phyloP scores from a whole-genome alignment of 208 protist genomes.

The Kentomonas sorsogonicus region DNA sequence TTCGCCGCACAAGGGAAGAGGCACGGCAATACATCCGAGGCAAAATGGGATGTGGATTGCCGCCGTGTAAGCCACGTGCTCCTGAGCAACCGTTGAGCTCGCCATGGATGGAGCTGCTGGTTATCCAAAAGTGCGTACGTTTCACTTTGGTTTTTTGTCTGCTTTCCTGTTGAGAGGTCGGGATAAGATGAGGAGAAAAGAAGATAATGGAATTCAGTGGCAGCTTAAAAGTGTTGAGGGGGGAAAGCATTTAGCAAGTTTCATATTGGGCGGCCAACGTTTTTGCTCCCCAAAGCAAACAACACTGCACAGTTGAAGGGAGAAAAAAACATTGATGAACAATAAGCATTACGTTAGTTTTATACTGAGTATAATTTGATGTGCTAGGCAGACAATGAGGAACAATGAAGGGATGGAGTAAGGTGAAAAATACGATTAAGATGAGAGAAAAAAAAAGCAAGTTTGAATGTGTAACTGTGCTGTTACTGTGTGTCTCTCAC shows the following conservation, averaged over 20 bases:
- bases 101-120: no score
- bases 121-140: no score
- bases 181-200: no score
- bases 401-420: background rate
- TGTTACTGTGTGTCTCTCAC: background rate
- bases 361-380: constrained; percentile 9
- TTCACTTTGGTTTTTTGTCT: no score
- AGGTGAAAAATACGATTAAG: background rate
- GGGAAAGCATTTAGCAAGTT: no score
- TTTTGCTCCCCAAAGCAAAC: no score
- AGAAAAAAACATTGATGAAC: constrained; percentile 13
- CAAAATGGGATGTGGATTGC: constrained; percentile 54
- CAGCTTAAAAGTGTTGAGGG: no score
- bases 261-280: no score
- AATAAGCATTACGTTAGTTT: constrained; percentile 9
- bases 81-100: no score
- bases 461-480: background rate
- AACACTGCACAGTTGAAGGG: no score
- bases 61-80: constrained; percentile 49
- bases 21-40: constrained; percentile 41
- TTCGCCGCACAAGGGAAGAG: constrained; percentile 10
- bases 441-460: background rate
- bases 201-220: no score
- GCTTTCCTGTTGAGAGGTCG: no score
- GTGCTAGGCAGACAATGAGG: constrained; percentile 2